phyloP scores from a whole-genome alignment of 106 monocot species.

The Triglochin maritima region DNA sequence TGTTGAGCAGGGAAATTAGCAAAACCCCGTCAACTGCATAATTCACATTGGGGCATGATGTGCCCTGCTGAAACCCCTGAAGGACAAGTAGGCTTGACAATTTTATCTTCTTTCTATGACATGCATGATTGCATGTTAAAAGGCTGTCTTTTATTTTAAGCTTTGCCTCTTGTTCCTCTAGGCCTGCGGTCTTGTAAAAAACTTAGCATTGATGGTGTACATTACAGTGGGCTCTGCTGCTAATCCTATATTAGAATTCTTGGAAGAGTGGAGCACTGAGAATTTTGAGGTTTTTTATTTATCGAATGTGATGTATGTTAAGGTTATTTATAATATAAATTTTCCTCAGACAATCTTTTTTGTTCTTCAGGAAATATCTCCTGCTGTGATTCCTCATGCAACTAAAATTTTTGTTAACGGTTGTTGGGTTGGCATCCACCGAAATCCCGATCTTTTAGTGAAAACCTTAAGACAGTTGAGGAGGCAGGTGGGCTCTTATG shows the following conservation, averaged over 20 bases:
- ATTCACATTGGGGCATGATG: conserved; percentile 99
- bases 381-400: conserved; percentile 93
- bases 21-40: conserved; percentile 90
- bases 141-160: background rate
- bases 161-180: conserved; percentile 10
- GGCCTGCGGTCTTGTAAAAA: conserved; percentile 98
- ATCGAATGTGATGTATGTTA: background rate
- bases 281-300: conserved; percentile 74
- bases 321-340: background rate
- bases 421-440: conserved; percentile 95
- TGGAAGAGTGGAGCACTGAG: conserved; percentile 98
- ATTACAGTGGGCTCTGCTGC: conserved; percentile 98
- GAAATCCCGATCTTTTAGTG: conserved; percentile 90
- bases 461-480: conserved; percentile 87
- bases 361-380: conserved; percentile 77
- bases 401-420: conserved; percentile 99
- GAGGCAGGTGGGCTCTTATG: conserved; percentile 50
- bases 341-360: background rate
- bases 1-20: conserved; percentile 69
- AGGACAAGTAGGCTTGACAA: conserved; percentile 50
- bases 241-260: conserved; percentile 86
- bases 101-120: background rate
- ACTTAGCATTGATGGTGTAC: conserved; percentile 97
- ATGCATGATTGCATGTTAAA: background rate
- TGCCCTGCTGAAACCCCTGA: conserved; percentile 99